Percentiles rank a stretch among this genome's conserved stretches.
Conservation (phyloP, 73 alveolate genomes). For the Loxodes magnus region DNA sequence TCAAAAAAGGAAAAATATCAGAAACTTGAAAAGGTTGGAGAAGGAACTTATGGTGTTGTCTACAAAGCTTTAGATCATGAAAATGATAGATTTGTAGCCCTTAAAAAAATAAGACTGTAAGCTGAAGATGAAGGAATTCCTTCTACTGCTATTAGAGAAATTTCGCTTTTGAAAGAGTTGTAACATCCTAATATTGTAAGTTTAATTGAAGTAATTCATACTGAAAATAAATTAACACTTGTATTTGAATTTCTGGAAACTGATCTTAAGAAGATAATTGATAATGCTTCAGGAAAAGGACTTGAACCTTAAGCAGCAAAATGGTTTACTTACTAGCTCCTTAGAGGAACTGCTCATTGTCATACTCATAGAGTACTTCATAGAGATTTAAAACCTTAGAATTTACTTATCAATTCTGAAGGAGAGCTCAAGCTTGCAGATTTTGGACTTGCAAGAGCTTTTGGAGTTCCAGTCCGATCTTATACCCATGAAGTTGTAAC, state of each 20-base stretch:
- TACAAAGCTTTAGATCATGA: conserved; percentile 61
- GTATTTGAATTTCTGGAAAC: conserved; percentile 68
- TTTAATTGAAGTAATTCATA: conserved; percentile 57
- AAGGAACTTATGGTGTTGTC: conserved; percentile 92
- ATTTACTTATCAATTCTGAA: conserved; percentile 50
- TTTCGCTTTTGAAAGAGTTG: conserved; percentile 61
- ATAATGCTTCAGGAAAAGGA: conserved; percentile 34
- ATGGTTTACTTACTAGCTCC: conserved; percentile 53
- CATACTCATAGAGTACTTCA: conserved; percentile 75
- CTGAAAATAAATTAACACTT: conserved; percentile 61
- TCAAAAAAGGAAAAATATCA: conserved; percentile 52
- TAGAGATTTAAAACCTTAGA: conserved; percentile 79
- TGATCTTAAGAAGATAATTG: conserved; percentile 68
- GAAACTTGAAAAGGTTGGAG: conserved; percentile 70
- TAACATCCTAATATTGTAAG: conserved; percentile 79
- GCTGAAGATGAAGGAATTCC: conserved; percentile 89
- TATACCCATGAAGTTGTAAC: conserved; percentile 89
- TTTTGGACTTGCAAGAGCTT: conserved; percentile 91
- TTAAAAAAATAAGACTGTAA: conserved; percentile 75
- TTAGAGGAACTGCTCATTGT: conserved; percentile 59
- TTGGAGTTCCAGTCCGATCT: conserved; percentile 73
- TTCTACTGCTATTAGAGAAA: conserved; percentile 82
- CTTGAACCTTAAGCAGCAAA: conserved; percentile 23
- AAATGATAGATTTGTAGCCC: conserved; percentile 56
- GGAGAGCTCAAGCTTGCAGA: conserved; percentile 81